Percentiles rank a stretch among this genome's conserved stretches.
phyloP scores from a whole-genome alignment of 495 filamentous ascomycete genomes.

The Annulohypoxylon moriforme region DNA sequence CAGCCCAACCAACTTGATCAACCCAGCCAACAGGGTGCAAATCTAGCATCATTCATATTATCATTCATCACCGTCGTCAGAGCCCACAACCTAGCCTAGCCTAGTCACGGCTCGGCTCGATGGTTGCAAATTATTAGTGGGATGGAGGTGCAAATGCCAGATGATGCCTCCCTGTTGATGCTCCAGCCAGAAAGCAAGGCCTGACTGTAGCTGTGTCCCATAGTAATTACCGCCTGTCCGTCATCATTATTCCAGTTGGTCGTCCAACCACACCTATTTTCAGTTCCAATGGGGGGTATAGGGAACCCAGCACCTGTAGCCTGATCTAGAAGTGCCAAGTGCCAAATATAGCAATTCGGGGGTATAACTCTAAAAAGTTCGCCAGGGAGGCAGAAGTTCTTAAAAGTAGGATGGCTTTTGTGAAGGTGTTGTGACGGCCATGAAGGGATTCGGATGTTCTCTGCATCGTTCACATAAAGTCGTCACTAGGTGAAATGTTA shows the following conservation, averaged over 20 bases:
- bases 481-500: conserved; percentile 54
- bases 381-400: conserved; percentile 2
- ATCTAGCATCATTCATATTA: conserved; percentile 3
- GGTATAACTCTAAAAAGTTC: conserved; percentile 24
- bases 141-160: conserved; percentile 25
- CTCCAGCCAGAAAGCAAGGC: neutral
- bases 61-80: neutral
- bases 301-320: conserved; percentile 12
- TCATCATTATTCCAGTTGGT: neutral
- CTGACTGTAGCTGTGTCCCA: neutral
- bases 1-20: conserved; percentile 14
- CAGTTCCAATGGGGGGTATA: neutral
- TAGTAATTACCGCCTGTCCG: neutral
- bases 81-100: neutral
- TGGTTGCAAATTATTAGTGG: conserved; percentile 27
- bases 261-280: conserved; percentile 2
- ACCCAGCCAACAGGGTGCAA: conserved; percentile 7
- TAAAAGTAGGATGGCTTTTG: neutral
- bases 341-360: conserved; percentile 6
- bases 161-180: neutral
- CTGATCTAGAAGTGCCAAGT: conserved; percentile 25
- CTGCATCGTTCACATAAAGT: conserved; percentile 62
- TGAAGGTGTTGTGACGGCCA: conserved; percentile 13
- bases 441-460: conserved; percentile 8
- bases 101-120: conserved; percentile 27